Conservation (phyloP, 2,329 filamentous ascomycete species). For the Claviceps pazoutovae region DNA sequence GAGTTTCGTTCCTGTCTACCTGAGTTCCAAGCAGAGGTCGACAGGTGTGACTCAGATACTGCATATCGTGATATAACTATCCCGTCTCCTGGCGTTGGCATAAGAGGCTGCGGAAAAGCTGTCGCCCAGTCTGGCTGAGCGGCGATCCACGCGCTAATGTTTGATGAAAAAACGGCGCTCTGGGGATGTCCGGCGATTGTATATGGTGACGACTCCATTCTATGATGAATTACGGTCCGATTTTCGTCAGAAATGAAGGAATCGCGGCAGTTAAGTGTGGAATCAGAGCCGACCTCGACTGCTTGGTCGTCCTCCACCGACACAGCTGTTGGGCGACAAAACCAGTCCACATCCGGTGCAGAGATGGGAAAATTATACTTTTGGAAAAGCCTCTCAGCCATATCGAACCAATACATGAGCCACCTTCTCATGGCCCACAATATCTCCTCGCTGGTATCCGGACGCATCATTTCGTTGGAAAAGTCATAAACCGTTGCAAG, state of each 20-base stretch:
- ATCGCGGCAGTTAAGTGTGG: neutral
- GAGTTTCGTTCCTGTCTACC: neutral
- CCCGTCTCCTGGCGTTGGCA: conserved; percentile 3
- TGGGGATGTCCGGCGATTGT: neutral
- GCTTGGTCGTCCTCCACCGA: neutral
- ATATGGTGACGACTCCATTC: too few relatives aligned
- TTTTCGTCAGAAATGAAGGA: conserved; percentile 2
- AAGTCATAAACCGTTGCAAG: conserved; percentile 19
- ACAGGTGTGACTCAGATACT: neutral
- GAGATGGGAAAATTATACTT: conserved; percentile 6
- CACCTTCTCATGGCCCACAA: conserved; percentile 15
- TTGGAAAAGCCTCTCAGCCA: conserved; percentile 14
- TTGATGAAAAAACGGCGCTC: neutral
- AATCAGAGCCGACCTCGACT: neutral
- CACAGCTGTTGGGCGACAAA: conserved; percentile 7
- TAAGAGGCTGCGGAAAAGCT: neutral
- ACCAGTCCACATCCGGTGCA: conserved; percentile 15
- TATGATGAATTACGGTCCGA: conserved; percentile 1
- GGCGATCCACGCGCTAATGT: conserved; percentile 6
- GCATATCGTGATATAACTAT: neutral
- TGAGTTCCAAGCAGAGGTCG: neutral
- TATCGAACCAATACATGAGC: conserved; percentile 16
- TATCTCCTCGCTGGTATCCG: conserved; percentile 5
- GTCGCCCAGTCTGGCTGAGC: conserved; percentile 1
- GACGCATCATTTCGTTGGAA: conserved; percentile 14